Base-by-base conservation (phyloP, 768 basidiomycete species). In the Cystofilobasidium bisporidii region DNA sequence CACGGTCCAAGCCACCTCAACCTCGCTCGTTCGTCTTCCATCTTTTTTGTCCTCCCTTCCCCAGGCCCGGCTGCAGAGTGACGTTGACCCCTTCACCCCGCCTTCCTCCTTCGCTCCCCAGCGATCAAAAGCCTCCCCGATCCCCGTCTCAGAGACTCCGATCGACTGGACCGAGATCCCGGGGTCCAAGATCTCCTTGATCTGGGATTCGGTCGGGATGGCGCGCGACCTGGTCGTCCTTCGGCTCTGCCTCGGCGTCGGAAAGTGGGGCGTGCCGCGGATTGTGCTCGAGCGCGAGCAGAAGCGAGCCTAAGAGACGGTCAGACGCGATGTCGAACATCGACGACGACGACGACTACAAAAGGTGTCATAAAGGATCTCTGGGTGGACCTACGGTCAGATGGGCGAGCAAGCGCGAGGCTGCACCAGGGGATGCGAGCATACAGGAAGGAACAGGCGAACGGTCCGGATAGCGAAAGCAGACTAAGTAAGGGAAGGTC, bases 121-220 rank as follows among this genome's bases (percentile, higher is more conserved):
- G 53, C 26, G 53, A 8, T 86, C 41, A 0, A 30, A 33, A 14
- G 32, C 33, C 14, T 38, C 32, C 28, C 56, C 47, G 32, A 68
- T 96, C 67, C 88, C 91, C 1, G 86, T 92, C 1, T 81, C 77
- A 10, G 93, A 97, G 75, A 89, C 96, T 10, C 84, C 90, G 0
- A 86, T 97, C 33, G 84, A 86, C 71, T 97, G 93, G 93, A 87
- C 91, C 69, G 93, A 97, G 78, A 88, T 97, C 3, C 82, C 85
- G 0, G 93, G 93, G 48, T 92, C 90, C 79, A 97, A 97, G 78
- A 81, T 97, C 70, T 85, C 87, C 71, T 85, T 97, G 50, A 81
- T 89, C 68, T 83, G 83, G 65, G 93, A 91, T 71, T 88, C 87
- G 32, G 72, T 94, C 63, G 87, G 89, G 74, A 97, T 97, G 93